Base-by-base conservation (phyloP, 2,329 filamentous ascomycete species). In the Emergomyces pasteurianus region DNA sequence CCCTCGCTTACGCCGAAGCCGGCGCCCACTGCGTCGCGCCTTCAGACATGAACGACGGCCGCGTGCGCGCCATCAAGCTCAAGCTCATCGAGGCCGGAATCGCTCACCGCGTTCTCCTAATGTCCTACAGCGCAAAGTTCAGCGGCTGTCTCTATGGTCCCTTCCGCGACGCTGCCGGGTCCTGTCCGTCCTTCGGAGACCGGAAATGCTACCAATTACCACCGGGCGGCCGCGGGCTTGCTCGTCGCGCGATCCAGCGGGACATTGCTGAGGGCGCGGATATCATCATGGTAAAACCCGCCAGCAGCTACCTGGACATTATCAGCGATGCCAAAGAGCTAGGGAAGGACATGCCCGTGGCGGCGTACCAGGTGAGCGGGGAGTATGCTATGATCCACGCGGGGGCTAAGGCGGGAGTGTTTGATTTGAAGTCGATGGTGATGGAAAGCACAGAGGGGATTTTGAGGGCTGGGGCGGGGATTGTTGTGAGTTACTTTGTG, bases 261-360 rank as follows among this genome's bases (percentile, higher is more conserved):
- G 94, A 99, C 72, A 92, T 99, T 67, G 83, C 82, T 65, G 94
- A 99, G 77, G 94, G 94, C 31, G 94, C 94, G 23, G 94, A 99
- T 71, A 90, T 96, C 67, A 96, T 99, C 76, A 96, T 99, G 92
- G 94, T 99, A 64, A 99, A 99, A 81, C 94, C 94, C 1, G 94
- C 94, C 10, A 89, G 89, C 68, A 90, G 92, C 74, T 99, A 96
- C 73, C 82, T 99, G 53, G 94, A 99, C 75, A 96, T 99, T 69
- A 97, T 99, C 74, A 90, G 89, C 67, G 94, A 99, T 71, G 94
- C 94, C 59, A 97, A 96, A 79, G 91, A 96, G 59, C 83, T 97
- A 59, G 92, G 90, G 62, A 88, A 86, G 72, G 91, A 97, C 73
- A 81, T 97, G 74, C 94, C 94, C 1, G 83, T 99, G 42, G 92